A percentile compares a stretch with the other conserved stretches of the same genome.
phyloP scores from a whole-genome alignment of 352 stramenopile genomes.

The Globisporangium radiosum region DNA sequence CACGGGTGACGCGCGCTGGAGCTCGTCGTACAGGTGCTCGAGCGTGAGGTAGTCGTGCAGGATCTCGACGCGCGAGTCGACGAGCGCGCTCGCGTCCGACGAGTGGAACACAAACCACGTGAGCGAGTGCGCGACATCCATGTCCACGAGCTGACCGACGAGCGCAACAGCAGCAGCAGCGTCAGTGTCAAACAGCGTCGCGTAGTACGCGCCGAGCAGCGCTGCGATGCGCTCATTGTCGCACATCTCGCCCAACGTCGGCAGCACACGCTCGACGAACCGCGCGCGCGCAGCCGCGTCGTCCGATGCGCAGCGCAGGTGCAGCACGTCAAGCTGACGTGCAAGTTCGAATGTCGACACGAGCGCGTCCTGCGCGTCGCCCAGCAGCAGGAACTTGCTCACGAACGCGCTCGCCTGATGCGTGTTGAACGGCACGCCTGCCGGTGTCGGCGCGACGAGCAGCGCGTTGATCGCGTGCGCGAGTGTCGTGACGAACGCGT shows the following conservation, averaged over 20 bases:
- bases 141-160: slow-evolving; percentile 44
- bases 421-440: slow-evolving; percentile 29
- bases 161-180: slow-evolving; percentile 23
- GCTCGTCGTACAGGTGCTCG: slow-evolving; percentile 36
- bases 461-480: slow-evolving; percentile 45
- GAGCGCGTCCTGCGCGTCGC: slow-evolving; percentile 22
- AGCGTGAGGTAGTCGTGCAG: slow-evolving; percentile 36
- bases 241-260: slow-evolving; percentile 45
- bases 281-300: slow-evolving; percentile 14
- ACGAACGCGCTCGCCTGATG: slow-evolving; percentile 45
- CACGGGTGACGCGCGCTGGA: slow-evolving; percentile 18
- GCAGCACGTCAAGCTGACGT: slow-evolving; percentile 45
- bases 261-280: slow-evolving; percentile 50
- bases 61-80: slow-evolving; percentile 30
- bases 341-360: slow-evolving; percentile 24
- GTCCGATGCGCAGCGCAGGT: slow-evolving; percentile 22
- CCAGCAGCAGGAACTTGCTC: slow-evolving; percentile 42
- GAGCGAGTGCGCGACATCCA: slow-evolving; percentile 68
- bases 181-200: slow-evolving; percentile 18
- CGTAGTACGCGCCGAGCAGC: slow-evolving; percentile 36
- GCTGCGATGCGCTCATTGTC: slow-evolving; percentile 37
- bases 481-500: slow-evolving; percentile 40
- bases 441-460: slow-evolving; percentile 24
- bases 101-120: slow-evolving; percentile 72
- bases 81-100: slow-evolving; percentile 18